Percentiles rank a stretch among this genome's conserved stretches.
These are phyloP conservation scores for Neofusicoccum umdonicola DNA, from an alignment of 2,329 filamentous ascomycete species.

Conservation along the genomic window DNA sequence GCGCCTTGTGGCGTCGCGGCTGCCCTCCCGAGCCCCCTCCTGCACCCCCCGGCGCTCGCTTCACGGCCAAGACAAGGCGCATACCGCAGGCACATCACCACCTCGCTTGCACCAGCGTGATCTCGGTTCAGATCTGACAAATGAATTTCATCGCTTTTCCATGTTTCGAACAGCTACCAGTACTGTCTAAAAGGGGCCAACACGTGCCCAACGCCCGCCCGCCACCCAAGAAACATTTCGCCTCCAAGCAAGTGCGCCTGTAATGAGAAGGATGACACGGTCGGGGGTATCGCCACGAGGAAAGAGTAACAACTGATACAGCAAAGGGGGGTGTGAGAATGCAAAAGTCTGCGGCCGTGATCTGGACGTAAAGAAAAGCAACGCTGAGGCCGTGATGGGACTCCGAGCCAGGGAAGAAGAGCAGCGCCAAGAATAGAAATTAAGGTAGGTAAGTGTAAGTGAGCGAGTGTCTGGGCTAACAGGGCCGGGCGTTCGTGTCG, in stretches of 20 bases:
- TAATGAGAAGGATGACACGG: constrained; percentile 6
- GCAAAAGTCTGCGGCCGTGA: constrained; percentile 1
- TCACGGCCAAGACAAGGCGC: background rate
- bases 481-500: background rate
- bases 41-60: background rate
- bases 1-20: background rate
- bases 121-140: constrained; percentile 1
- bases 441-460: background rate
- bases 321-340: background rate
- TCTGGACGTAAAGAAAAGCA: background rate
- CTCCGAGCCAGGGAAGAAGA: background rate
- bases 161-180: constrained; percentile 7
- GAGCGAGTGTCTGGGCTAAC: background rate
- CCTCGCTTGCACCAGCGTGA: background rate
- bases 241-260: constrained; percentile 5
- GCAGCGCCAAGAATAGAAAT: constrained; percentile 10
- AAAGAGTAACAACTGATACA: background rate
- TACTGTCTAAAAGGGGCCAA: background rate
- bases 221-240: background rate
- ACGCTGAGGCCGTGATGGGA: background rate
- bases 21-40: background rate
- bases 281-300: constrained; percentile 12
- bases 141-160: constrained; percentile 10
- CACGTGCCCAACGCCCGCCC: background rate
- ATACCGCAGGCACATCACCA: background rate